Percentiles rank a stretch among this genome's conserved stretches.
These are phyloP conservation scores for Cercospora sp. DNA, from an alignment of 2,329 filamentous ascomycete genomes.

Conservation along the genomic window DNA sequence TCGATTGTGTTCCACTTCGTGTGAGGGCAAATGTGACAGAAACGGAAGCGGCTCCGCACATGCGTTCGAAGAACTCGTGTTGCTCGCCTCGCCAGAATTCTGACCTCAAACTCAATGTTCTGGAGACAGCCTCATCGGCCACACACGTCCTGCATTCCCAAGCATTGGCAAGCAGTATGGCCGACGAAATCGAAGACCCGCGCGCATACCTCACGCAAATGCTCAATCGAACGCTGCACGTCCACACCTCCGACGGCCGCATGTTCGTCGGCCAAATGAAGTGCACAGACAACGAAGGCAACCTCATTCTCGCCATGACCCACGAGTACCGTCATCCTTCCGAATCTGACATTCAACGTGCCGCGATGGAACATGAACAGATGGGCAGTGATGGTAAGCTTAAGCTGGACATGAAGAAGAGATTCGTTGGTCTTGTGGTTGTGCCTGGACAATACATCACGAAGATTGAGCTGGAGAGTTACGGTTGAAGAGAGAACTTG, in stretches of 20 bases:
- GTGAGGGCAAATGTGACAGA: neutral
- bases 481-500: constrained; percentile 18
- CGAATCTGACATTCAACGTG: constrained; percentile 45
- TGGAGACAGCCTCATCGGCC: neutral
- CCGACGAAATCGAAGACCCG: constrained; percentile 23
- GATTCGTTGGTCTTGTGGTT: constrained; percentile 86
- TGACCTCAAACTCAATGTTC: neutral
- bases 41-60: neutral
- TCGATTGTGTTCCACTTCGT: neutral
- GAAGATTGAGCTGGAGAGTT: constrained; percentile 83
- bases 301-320: constrained; percentile 80
- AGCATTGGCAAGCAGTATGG: constrained; percentile 5
- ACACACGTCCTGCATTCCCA: neutral
- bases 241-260: constrained; percentile 78
- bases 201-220: constrained; percentile 36
- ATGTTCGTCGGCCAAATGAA: constrained; percentile 90
- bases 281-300: constrained; percentile 84
- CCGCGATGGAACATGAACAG: constrained; percentile 37
- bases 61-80: neutral
- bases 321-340: constrained; percentile 83
- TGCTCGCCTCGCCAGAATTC: neutral
- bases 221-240: constrained; percentile 66
- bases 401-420: constrained; percentile 72
- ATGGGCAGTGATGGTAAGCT: constrained; percentile 42
- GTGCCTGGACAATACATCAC: constrained; percentile 82